Evolutionary conservation across 2,329 filamentous ascomycete genomes (phyloP).

Genomic region (Thermothelomyces thermophilus): DNA sequence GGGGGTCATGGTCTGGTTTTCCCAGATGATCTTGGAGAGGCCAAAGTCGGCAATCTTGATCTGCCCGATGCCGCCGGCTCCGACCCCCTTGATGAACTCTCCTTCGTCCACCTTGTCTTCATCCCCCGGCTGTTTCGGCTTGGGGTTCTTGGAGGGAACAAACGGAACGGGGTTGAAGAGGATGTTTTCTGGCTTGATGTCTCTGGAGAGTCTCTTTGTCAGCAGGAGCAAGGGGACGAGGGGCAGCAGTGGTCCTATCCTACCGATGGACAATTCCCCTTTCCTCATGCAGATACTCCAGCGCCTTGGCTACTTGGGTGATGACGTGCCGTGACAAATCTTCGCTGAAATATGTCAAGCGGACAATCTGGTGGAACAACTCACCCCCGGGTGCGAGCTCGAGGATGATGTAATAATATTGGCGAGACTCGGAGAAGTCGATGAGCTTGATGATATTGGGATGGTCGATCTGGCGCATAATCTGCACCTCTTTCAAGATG

Average conservation of each 20-base stretch:
- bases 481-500: conserved; percentile 96
- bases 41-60: conserved; percentile 99
- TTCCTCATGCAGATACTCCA: conserved; percentile 91
- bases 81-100: conserved; percentile 76
- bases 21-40: conserved; percentile 96
- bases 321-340: conserved; percentile 93
- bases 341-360: conserved; percentile 97
- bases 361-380: conserved; percentile 96
- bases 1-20: conserved; percentile 97
- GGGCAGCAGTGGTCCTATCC: conserved; percentile 46
- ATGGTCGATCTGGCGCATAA: conserved; percentile 95
- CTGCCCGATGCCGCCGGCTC: conserved; percentile 81
- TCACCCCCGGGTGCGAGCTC: conserved; percentile 94
- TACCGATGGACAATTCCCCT: conserved; percentile 96
- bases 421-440: conserved; percentile 85
- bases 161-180: conserved; percentile 84
- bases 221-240: conserved; percentile 6
- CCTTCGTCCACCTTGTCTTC: conserved; percentile 97
- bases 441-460: conserved; percentile 92
- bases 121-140: conserved; percentile 77
- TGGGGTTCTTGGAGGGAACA: conserved; percentile 70
- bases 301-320: conserved; percentile 83
- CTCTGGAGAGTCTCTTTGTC: conserved; percentile 45
- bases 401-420: conserved; percentile 97
- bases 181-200: conserved; percentile 98